A percentile compares a stretch with the other conserved stretches of the same genome.
These are phyloP conservation scores for Entomophthora muscae DNA, from an alignment of 371 early-diverging fungal species.

Conservation along the genomic window DNA sequence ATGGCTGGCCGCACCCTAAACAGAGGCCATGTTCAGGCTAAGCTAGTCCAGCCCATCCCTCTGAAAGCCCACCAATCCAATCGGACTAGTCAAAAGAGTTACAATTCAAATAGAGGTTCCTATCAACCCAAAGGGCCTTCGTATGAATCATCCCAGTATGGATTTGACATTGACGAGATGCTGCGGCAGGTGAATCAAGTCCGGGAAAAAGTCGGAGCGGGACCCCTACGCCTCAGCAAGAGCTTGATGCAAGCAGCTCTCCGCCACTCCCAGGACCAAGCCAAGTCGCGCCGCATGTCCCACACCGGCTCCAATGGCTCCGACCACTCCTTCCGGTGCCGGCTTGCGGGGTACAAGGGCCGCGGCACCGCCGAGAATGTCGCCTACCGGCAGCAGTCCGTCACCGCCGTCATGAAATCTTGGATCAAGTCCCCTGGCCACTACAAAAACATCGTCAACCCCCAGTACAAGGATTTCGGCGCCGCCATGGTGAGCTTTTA, in stretches of 20 bases:
- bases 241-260: constrained; percentile 15
- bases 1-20: no score
- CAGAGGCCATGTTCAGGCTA: no score
- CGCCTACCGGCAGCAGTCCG: constrained; percentile 16
- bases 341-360: constrained; percentile 11
- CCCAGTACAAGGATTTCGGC: no score
- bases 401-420: constrained; percentile 14
- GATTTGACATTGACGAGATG: neutral
- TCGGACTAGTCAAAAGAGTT: no score
- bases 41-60: no score
- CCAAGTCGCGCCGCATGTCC: constrained; percentile 14
- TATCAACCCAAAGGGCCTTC: no score
- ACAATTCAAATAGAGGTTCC: no score
- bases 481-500: neutral
- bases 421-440: constrained; percentile 28
- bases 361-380: constrained; percentile 21
- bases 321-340: constrained; percentile 9
- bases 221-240: neutral
- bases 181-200: neutral
- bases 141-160: no score
- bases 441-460: constrained; percentile 19
- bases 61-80: no score
- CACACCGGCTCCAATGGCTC: constrained; percentile 14
- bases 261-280: constrained; percentile 17
- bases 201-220: neutral